A percentile compares a stretch with the other conserved stretches of the same genome.
These are phyloP conservation scores for Trichophyton verrucosum DNA, from an alignment of 2,329 filamentous ascomycete genomes.

Conservation along the genomic window DNA sequence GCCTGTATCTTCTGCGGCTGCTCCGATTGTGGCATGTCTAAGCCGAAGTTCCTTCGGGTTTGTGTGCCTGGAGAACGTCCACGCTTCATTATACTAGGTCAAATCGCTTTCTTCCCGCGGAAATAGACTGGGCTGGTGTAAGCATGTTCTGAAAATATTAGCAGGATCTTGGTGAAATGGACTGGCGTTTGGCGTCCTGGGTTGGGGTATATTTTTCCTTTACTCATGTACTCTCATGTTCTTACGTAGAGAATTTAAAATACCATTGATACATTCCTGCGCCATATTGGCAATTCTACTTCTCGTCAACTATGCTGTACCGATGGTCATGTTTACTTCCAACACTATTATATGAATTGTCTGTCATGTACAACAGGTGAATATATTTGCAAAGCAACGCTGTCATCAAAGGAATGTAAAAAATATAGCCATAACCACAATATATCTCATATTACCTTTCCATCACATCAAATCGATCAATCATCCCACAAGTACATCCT, in stretches of 20 bases:
- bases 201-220: too few relatives aligned
- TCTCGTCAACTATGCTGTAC: background rate
- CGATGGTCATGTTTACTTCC: background rate
- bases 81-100: background rate
- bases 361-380: background rate
- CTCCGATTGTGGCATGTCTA: background rate
- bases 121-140: too few relatives aligned
- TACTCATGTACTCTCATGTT: too few relatives aligned
- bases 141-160: too few relatives aligned
- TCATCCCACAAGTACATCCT: background rate
- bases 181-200: too few relatives aligned
- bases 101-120: background rate
- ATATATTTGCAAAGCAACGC: background rate
- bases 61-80: background rate
- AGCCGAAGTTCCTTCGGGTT: slow-evolving; percentile 1
- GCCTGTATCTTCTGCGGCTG: background rate
- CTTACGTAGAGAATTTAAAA: too few relatives aligned
- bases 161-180: too few relatives aligned
- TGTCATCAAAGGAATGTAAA: background rate
- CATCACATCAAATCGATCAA: background rate
- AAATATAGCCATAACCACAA: background rate
- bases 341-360: background rate
- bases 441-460: background rate
- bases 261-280: too few relatives aligned
- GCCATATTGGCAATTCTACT: too few relatives aligned